Evolutionary conservation across 169 alveolate species (phyloP).

Genomic region (Babesia divergens): DNA sequence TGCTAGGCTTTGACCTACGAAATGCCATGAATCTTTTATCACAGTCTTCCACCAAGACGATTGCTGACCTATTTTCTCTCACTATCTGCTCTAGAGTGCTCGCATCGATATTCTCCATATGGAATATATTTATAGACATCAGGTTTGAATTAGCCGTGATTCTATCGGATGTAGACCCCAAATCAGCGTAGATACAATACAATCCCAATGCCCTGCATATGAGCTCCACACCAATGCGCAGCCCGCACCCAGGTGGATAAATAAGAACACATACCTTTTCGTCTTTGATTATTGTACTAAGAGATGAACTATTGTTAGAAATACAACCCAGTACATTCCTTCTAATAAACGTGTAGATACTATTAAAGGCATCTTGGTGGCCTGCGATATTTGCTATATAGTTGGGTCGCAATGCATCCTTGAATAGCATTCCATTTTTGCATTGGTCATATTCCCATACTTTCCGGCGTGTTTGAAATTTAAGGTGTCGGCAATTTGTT

Average conservation of each 20-base stretch:
- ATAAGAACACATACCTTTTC: not conserved
- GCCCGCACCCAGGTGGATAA: constrained; percentile 16
- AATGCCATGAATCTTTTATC: not conserved
- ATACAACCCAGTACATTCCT: not conserved
- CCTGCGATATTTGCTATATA: not conserved
- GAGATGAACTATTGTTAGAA: not conserved
- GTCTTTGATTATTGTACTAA: too few relatives aligned
- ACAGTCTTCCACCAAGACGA: constrained; percentile 4
- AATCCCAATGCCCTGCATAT: constrained; percentile 16
- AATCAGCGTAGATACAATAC: not conserved
- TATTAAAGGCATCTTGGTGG: not conserved
- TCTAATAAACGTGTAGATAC: not conserved
- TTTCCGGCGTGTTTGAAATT: not conserved
- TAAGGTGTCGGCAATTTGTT: not conserved
- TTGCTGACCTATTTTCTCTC: not conserved
- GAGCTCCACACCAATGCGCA: constrained; percentile 8
- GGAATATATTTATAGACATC: not conserved
- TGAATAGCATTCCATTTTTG: not conserved
- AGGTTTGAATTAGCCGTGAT: not conserved
- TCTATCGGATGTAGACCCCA: not conserved
- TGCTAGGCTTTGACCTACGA: not conserved
- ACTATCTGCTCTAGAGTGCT: not conserved
- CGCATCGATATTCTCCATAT: not conserved
- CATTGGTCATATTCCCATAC: not conserved
- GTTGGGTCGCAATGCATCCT: not conserved